Conservation (phyloP, 2,329 filamentous ascomycete genomes). For the Botrytis elliptica region DNA sequence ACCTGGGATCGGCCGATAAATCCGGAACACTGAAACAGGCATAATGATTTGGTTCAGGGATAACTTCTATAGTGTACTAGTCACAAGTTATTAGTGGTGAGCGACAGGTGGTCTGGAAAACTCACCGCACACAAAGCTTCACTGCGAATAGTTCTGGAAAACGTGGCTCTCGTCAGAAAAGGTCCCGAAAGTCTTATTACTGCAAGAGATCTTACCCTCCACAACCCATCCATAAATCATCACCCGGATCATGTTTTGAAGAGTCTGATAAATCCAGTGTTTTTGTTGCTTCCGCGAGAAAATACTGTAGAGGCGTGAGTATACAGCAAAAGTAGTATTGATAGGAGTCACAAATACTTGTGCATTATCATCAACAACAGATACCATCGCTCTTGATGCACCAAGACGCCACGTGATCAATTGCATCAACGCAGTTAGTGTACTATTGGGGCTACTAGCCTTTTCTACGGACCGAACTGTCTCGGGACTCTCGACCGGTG, state of each 20-base stretch:
- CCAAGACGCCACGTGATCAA: conserved; percentile 48
- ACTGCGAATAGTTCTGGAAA: conserved; percentile 19
- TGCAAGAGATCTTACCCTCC: conserved; percentile 13
- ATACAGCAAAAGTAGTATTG: background rate
- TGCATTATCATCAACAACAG: conserved; percentile 42
- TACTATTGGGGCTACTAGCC: conserved; percentile 40
- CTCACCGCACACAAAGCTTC: conserved; percentile 24
- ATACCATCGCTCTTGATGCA: conserved; percentile 46
- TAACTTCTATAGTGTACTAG: conserved; percentile 24
- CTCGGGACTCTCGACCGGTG: conserved; percentile 2
- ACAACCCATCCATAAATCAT: conserved; percentile 24
- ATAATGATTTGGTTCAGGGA: conserved; percentile 18
- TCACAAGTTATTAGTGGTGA: background rate
- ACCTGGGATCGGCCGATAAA: conserved; percentile 21
- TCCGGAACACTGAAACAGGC: conserved; percentile 25
- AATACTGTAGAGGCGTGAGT: conserved; percentile 41
- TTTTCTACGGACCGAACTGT: conserved; percentile 10
- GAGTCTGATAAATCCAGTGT: conserved; percentile 38
- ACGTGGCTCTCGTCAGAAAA: background rate
- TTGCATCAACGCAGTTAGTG: conserved; percentile 46
- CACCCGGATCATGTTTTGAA: conserved; percentile 20
- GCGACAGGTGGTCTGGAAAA: background rate
- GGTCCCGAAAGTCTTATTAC: background rate
- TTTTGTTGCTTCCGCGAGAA: conserved; percentile 49
- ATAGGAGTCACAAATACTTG: conserved; percentile 21